Percentiles rank a stretch among this genome's conserved stretches.
These are phyloP conservation scores for Xylaria sp. DNA, from an alignment of 2,329 filamentous ascomycete species.

Conservation along the genomic window DNA sequence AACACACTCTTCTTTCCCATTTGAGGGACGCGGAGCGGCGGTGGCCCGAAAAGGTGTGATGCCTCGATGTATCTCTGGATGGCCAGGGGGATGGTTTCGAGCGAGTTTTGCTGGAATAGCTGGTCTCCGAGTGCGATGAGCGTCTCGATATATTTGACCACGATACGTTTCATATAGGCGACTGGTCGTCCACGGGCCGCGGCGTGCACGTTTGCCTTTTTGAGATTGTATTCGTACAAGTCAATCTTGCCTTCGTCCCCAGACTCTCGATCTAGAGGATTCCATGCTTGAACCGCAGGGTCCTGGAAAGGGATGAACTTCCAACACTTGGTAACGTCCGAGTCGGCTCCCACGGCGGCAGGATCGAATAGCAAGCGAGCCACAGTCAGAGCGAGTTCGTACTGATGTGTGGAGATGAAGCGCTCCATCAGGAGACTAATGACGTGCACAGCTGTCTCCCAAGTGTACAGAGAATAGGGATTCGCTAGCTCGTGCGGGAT, in stretches of 20 bases:
- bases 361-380: slow-evolving; percentile 12
- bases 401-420: neutral
- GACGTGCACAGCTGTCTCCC: slow-evolving; percentile 6
- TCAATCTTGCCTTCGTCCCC: neutral
- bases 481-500: slow-evolving; percentile 4
- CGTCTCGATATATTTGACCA: slow-evolving; percentile 12
- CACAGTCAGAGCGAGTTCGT: slow-evolving; percentile 2
- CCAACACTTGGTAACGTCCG: slow-evolving; percentile 4
- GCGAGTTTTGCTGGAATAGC: slow-evolving; percentile 1
- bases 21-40: neutral
- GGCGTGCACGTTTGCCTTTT: neutral
- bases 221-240: neutral
- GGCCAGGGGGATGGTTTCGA: slow-evolving; percentile 3
- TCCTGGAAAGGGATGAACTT: slow-evolving; percentile 2
- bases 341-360: neutral
- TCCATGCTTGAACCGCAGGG: neutral
- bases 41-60: slow-evolving; percentile 8
- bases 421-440: slow-evolving; percentile 7
- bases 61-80: slow-evolving; percentile 16
- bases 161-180: slow-evolving; percentile 14
- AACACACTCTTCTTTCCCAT: neutral
- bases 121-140: slow-evolving; percentile 10
- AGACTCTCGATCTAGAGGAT: neutral
- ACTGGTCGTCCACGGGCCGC: neutral
- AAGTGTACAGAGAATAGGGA: neutral